phyloP scores from a whole-genome alignment of 2,329 filamentous ascomycete genomes.

The Pseudogymnoascus sp. region DNA sequence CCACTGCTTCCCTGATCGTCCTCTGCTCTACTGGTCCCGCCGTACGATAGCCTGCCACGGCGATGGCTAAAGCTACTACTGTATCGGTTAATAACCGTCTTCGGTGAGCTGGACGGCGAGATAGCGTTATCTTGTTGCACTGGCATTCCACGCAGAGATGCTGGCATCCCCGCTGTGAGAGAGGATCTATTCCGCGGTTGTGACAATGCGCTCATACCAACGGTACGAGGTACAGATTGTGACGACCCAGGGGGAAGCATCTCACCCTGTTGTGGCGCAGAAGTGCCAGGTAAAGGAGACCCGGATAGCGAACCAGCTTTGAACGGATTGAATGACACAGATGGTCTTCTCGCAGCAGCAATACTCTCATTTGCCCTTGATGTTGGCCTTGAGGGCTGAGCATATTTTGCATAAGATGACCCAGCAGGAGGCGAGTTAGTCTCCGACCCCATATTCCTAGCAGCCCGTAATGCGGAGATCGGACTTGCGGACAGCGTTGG shows the following conservation, averaged over 20 bases:
- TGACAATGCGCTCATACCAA: constrained; percentile 40
- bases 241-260: constrained; percentile 43
- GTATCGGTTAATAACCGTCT: constrained; percentile 71
- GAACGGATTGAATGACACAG: constrained; percentile 88
- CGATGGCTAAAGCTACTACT: constrained; percentile 92
- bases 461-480: constrained; percentile 70
- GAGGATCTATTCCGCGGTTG: constrained; percentile 63
- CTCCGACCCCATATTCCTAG: constrained; percentile 52
- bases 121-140: constrained; percentile 51
- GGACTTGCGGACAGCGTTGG: constrained; percentile 72
- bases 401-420: constrained; percentile 35
- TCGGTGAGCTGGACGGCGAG: constrained; percentile 67
- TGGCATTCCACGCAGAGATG: constrained; percentile 59
- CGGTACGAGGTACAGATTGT: constrained; percentile 41
- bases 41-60: constrained; percentile 66
- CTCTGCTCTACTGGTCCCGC: constrained; percentile 59
- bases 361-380: constrained; percentile 40
- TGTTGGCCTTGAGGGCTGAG: constrained; percentile 26
- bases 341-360: constrained; percentile 57
- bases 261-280: constrained; percentile 21
- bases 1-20: constrained; percentile 74
- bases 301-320: constrained; percentile 92
- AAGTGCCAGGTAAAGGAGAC: constrained; percentile 52
- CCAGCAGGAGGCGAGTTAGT: constrained; percentile 47
- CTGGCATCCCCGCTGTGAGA: constrained; percentile 65